phyloP scores from a whole-genome alignment of 2,329 filamentous ascomycete genomes.

The Talaromyces rugulosus region DNA sequence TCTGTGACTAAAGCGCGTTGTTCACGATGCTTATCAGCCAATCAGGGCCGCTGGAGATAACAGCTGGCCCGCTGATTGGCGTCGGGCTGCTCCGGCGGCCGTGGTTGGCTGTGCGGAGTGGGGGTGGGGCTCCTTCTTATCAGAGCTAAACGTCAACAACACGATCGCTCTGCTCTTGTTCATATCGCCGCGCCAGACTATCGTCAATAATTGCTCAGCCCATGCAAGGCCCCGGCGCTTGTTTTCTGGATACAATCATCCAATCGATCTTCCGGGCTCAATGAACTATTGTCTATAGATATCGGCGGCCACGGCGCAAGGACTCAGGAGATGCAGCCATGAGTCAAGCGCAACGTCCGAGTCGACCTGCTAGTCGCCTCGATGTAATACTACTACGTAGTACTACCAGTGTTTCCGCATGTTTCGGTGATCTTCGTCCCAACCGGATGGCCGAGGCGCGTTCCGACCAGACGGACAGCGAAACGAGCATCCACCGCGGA shows the following conservation, averaged over 20 bases:
- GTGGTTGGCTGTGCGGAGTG: background rate
- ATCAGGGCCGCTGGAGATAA: background rate
- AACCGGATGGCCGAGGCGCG: background rate
- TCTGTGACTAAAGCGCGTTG: background rate
- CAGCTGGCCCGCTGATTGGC: background rate
- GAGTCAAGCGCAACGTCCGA: background rate
- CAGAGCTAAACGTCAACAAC: background rate
- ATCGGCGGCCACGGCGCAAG: background rate
- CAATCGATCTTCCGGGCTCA: too few relatives aligned
- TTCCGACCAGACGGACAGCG: background rate
- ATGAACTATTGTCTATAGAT: background rate
- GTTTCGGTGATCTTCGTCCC: background rate
- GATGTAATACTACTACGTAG: background rate
- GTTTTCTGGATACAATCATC: background rate
- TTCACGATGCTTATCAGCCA: background rate
- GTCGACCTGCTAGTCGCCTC: background rate
- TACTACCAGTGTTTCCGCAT: background rate
- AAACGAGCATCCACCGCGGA: background rate
- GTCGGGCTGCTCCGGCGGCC: background rate
- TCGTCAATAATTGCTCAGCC: background rate
- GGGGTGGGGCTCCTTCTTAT: background rate
- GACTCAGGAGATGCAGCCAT: background rate
- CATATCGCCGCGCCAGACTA: background rate
- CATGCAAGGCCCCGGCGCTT: background rate
- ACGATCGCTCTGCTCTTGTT: background rate